These are phyloP conservation scores for Silene uniflora DNA, from an alignment of 148 eudicot genomes.

Conservation along the genomic window DNA sequence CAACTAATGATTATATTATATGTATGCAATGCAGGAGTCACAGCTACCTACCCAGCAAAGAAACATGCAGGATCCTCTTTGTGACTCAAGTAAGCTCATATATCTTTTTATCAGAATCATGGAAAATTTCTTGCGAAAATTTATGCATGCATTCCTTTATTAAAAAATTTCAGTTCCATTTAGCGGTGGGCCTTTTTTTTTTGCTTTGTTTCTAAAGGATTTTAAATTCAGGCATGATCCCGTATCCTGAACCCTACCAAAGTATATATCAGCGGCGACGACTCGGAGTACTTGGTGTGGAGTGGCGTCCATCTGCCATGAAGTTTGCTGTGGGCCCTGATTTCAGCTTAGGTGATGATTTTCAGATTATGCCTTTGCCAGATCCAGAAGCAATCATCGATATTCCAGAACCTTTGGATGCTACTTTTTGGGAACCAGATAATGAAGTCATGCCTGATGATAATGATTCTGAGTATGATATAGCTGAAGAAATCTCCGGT, in stretches of 20 bases:
- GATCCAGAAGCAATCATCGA: conserved; percentile 74
- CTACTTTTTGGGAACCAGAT: conserved; percentile 75
- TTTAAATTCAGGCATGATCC: conserved; percentile 68
- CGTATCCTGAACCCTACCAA: conserved; percentile 93
- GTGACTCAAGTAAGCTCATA: conserved; percentile 76
- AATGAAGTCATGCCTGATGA: conserved; percentile 67
- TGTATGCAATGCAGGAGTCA: conserved; percentile 70
- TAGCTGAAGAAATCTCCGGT: conserved; percentile 58
- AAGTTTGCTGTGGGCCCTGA: conserved; percentile 73
- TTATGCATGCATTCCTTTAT: background rate
- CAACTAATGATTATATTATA: background rate
- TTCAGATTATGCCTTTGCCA: conserved; percentile 63
- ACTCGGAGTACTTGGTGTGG: conserved; percentile 74
- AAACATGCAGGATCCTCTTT: conserved; percentile 77
- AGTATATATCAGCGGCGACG: conserved; percentile 81
- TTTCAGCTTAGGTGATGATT: conserved; percentile 69
- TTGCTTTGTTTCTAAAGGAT: conserved; percentile 7
- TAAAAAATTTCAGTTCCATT: background rate
- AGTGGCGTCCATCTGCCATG: conserved; percentile 78
- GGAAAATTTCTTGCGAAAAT: conserved; percentile 1
- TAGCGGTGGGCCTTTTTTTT: background rate
- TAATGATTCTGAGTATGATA: conserved; percentile 80
- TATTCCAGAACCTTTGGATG: conserved; percentile 70
- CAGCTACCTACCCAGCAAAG: conserved; percentile 69
- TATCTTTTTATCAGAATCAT: background rate